Conservation (phyloP, 2,329 filamentous ascomycete genomes). For the Harringtonia aguacate region DNA sequence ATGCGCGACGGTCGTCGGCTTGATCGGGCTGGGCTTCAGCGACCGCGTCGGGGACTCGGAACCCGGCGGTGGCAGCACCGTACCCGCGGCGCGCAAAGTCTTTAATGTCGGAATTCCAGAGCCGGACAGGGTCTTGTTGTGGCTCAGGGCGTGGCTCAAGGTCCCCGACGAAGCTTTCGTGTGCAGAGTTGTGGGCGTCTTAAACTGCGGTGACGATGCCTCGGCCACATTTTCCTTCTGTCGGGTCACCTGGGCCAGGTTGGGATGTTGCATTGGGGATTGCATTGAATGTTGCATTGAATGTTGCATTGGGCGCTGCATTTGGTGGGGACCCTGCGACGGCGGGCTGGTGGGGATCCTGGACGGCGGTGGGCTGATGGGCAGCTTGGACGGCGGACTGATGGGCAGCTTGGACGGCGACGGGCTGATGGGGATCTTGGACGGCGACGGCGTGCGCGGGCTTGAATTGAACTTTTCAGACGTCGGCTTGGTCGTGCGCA, state of each 20-base stretch:
- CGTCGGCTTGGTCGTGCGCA: constrained; percentile 42
- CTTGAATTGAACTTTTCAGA: constrained; percentile 48
- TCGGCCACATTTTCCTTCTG: constrained; percentile 36
- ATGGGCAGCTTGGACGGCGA: neutral
- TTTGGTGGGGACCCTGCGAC: neutral
- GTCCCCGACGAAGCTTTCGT: neutral
- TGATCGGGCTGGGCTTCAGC: constrained; percentile 27
- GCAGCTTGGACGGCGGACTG: constrained; percentile 38
- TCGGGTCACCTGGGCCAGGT: constrained; percentile 20
- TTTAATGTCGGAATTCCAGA: constrained; percentile 40
- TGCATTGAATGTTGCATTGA: too few relatives aligned
- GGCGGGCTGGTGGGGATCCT: constrained; percentile 38
- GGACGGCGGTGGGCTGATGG: constrained; percentile 36
- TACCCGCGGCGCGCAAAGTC: constrained; percentile 20
- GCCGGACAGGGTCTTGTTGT: constrained; percentile 39
- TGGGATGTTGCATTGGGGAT: constrained; percentile 16
- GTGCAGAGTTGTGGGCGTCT: neutral
- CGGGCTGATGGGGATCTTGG: constrained; percentile 44
- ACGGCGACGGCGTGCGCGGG: constrained; percentile 31
- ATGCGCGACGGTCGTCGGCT: constrained; percentile 17
- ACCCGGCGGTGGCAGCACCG: constrained; percentile 2
- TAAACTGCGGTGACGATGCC: neutral
- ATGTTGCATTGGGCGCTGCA: too few relatives aligned
- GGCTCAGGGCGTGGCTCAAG: constrained; percentile 24
- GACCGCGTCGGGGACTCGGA: constrained; percentile 17